A percentile compares a stretch with the other conserved stretches of the same genome.
Conservation (phyloP, 1,284 basidiomycete genomes). For the Ganoderma multipileum region DNA sequence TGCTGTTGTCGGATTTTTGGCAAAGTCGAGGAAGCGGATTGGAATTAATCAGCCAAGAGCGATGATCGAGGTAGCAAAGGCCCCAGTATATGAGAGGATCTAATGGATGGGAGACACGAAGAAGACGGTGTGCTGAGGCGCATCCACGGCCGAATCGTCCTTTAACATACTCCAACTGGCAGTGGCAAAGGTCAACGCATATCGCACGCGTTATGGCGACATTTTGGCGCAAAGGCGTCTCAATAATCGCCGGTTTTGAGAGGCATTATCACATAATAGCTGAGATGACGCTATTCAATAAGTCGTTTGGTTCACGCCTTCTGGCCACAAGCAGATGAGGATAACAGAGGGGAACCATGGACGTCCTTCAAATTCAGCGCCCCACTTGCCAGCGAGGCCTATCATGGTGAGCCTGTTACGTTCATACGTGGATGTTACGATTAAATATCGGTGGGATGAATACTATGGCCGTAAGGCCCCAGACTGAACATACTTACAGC, state of each 20-base stretch:
- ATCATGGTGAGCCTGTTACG: not conserved
- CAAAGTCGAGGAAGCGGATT: not conserved
- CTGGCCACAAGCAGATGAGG: not conserved
- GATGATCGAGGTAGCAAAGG: not conserved
- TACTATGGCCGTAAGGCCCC: too few relatives aligned
- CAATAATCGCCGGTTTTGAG: not conserved
- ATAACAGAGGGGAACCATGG: not conserved
- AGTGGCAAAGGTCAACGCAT: not conserved
- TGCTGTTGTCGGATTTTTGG: not conserved
- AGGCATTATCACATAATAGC: too few relatives aligned
- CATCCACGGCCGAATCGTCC: not conserved
- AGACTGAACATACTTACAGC: too few relatives aligned
- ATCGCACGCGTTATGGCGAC: slow-evolving; percentile 8
- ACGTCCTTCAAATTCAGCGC: too few relatives aligned
- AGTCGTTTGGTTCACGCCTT: not conserved
- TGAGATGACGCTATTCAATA: not conserved
- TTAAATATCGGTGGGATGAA: not conserved
- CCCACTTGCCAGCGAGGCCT: too few relatives aligned
- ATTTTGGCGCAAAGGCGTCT: not conserved
- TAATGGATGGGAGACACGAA: not conserved
- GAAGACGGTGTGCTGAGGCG: not conserved
- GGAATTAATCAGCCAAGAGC: not conserved
- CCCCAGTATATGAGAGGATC: not conserved
- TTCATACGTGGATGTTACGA: not conserved
- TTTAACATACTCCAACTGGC: not conserved